phyloP scores from a whole-genome alignment of 306 rosid species.

The Lathyrus aphaca region DNA sequence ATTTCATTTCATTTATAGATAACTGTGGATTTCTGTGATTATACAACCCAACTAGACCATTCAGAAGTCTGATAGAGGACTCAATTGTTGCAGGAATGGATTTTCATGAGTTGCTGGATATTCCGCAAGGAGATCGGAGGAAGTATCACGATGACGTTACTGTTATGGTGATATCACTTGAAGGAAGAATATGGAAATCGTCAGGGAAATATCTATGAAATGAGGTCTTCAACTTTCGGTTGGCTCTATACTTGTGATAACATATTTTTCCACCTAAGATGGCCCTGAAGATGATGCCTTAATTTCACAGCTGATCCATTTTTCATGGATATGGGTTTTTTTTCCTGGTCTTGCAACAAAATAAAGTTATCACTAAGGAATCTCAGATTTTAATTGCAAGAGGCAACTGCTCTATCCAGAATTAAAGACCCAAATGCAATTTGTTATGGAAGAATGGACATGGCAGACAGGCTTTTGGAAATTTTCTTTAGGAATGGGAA shows the following conservation, averaged over 20 bases:
- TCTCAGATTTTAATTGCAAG: constrained; percentile 44
- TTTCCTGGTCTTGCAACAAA: constrained; percentile 43
- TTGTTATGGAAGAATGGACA: constrained; percentile 47
- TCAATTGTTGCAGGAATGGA: constrained; percentile 75
- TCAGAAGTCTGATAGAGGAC: constrained; percentile 33
- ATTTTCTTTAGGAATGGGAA: constrained; percentile 46
- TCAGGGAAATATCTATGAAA: constrained; percentile 86
- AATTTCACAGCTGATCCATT: constrained; percentile 56
- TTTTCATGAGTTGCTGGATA: constrained; percentile 93
- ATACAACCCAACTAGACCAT: background rate
- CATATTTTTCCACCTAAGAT: constrained; percentile 41
- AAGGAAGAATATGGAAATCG: constrained; percentile 99
- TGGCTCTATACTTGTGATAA: constrained; percentile 40
- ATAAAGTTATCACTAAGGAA: constrained; percentile 44
- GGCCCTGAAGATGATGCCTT: constrained; percentile 46
- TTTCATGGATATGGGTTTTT: constrained; percentile 53
- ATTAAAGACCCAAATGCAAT: constrained; percentile 47
- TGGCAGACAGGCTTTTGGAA: constrained; percentile 51
- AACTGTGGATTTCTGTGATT: constrained; percentile 1
- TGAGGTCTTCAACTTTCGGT: constrained; percentile 48
- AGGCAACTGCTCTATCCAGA: constrained; percentile 44
- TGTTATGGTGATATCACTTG: constrained; percentile 96
- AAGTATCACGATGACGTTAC: constrained; percentile 99
- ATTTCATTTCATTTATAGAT: constrained; percentile 26
- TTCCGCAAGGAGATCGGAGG: constrained; percentile 97